Evolutionary conservation across 176 grass and related monocot species (phyloP).

Genomic region (Rhipidocladum racemiflorum): DNA sequence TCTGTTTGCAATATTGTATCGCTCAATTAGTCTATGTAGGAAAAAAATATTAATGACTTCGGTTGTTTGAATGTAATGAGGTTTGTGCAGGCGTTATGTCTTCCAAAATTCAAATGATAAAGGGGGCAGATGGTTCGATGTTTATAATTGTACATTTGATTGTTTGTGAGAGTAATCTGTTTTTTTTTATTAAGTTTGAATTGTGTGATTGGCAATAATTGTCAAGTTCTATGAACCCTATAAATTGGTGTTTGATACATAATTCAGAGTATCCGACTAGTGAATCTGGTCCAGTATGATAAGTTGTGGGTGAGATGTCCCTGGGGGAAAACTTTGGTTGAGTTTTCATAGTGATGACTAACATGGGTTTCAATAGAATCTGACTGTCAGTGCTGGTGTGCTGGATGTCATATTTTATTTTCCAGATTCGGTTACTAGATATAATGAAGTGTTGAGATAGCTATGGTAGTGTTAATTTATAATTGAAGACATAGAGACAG

Average conservation of each 20-base stretch:
- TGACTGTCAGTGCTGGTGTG: background rate
- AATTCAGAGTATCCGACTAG: background rate
- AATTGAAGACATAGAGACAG: background rate
- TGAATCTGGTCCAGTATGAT: background rate
- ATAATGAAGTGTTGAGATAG: background rate
- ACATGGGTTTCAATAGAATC: background rate
- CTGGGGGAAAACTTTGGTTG: background rate
- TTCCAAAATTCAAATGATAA: background rate
- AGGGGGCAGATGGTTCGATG: background rate
- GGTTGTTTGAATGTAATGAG: background rate
- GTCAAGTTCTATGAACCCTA: background rate
- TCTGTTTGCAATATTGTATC: background rate
- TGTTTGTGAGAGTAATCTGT: background rate
- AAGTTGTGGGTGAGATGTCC: background rate
- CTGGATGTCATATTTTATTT: background rate
- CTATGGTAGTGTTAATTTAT: background rate
- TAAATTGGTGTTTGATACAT: background rate
- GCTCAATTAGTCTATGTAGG: background rate
- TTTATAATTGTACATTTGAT: background rate
- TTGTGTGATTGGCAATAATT: background rate
- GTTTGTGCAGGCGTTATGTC: background rate
- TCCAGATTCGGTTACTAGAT: background rate
- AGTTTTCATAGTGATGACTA: background rate
- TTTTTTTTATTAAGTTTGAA: background rate
- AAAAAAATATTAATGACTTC: background rate